Base-by-base conservation (phyloP, 129 eudicot genomes). In the Cynara cardunculus region DNA sequence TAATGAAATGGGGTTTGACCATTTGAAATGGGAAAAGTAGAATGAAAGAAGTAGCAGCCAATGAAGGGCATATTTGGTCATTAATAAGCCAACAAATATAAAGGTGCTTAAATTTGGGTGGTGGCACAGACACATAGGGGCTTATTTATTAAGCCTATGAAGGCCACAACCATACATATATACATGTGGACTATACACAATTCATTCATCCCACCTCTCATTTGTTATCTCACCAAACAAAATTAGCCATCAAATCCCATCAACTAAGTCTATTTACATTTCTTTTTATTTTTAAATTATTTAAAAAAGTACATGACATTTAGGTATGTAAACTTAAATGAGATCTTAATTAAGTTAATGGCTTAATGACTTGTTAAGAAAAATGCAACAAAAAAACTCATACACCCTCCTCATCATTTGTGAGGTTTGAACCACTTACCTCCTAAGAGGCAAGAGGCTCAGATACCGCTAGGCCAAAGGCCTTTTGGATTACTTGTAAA, bases 101-200 rank as follows among this genome's bases (percentile, higher is more conserved):
- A 73, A 39, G 69, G 69, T 62, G 26, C 22, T 62, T 62, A 13
- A 21, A 64, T 4, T 4, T 56, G 65, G 65, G 64, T 11, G 62
- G 62, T 72, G 32, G 62, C 30, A 72, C 59, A 14, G 32, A 32
- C 30, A 72, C 59, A 14, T 46, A 46, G 59, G 13, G 18, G n/a
- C 19, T 44, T 13, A 13, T 16, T 13, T 3, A 2, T 53, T 53
- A 37, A 21, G 27, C 25, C 62, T 25, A 72, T 72, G 32, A 39
- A 24, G 26, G 62, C 73, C 73, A 77, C 73, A 77, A 65, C 80
- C 73, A 77, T 77, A 77, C 80, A 77, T 34, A 71, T 77, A 64
- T 76, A 62, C 72, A 76, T 31, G 80, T 76, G 80, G 72, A 76
- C 72, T 6, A 32, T 76, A 76, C 32, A 61, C 14, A 21, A 75